phyloP scores from a whole-genome alignment of 2,329 filamentous ascomycete genomes.

The Cryphonectria carpinicola region DNA sequence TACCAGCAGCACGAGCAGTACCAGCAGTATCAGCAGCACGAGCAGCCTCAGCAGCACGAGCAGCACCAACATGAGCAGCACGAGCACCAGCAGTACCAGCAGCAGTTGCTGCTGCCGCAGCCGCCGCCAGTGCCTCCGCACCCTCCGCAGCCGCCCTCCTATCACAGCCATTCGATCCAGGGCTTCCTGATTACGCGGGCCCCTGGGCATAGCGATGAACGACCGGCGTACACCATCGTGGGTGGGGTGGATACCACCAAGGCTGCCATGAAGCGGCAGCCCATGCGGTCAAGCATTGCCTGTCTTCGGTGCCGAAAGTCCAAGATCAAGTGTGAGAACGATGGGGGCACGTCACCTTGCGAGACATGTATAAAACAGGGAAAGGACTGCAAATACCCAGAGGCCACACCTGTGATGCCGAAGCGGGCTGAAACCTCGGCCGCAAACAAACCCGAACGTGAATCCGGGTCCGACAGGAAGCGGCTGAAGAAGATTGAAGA shows the following conservation, averaged over 20 bases:
- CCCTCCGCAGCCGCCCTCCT: constrained; percentile 34
- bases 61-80: neutral
- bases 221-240: constrained; percentile 35
- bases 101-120: neutral
- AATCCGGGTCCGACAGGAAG: constrained; percentile 54
- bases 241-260: constrained; percentile 46
- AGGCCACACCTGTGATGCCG: constrained; percentile 44
- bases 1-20: too few relatives aligned
- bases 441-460: constrained; percentile 45
- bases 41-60: neutral
- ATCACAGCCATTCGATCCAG: constrained; percentile 28
- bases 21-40: too few relatives aligned
- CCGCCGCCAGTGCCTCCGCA: constrained; percentile 33
- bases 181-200: constrained; percentile 22
- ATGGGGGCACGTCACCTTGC: constrained; percentile 72
- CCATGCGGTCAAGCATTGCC: constrained; percentile 79
- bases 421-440: constrained; percentile 42
- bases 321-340: constrained; percentile 88
- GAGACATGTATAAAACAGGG: constrained; percentile 73
- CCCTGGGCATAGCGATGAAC: constrained; percentile 30
- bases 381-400: constrained; percentile 74
- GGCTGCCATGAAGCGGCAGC: constrained; percentile 49
- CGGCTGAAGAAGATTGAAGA: constrained; percentile 50
- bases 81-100: too few relatives aligned
- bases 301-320: constrained; percentile 76